Evolutionary conservation across 2,329 filamentous ascomycete species (phyloP).

Genomic region (Xylariaceae sp.): DNA sequence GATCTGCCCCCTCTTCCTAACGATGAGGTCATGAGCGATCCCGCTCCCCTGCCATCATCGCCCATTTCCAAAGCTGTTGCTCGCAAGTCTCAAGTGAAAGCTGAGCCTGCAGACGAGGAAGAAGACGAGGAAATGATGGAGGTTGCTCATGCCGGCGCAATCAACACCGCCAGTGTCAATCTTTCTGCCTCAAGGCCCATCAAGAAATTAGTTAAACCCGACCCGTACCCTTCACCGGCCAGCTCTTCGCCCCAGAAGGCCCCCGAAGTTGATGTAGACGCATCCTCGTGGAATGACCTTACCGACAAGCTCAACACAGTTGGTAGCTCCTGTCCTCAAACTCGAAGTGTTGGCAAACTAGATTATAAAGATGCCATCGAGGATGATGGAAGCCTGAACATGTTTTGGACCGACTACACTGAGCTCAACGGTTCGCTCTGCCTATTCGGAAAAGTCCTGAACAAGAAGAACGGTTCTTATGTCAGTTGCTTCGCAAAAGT

Average conservation of each 20-base stretch:
- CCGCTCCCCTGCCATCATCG: constrained; percentile 68
- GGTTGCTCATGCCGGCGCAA: constrained; percentile 70
- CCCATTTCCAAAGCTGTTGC: constrained; percentile 75
- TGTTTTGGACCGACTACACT: constrained; percentile 97
- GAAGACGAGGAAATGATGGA: constrained; percentile 85
- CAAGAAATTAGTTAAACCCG: constrained; percentile 68
- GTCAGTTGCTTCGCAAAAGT: constrained; percentile 95
- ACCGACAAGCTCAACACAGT: constrained; percentile 82
- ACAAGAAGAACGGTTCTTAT: constrained; percentile 74
- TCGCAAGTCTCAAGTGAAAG: constrained; percentile 57
- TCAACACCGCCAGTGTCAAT: constrained; percentile 72
- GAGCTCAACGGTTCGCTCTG: constrained; percentile 89
- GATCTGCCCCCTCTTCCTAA: constrained; percentile 39
- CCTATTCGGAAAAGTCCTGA: constrained; percentile 91
- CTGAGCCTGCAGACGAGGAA: constrained; percentile 55
- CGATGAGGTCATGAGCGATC: constrained; percentile 77
- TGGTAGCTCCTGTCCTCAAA: constrained; percentile 65
- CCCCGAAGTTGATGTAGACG: constrained; percentile 61
- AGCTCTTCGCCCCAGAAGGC: constrained; percentile 72
- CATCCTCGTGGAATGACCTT: constrained; percentile 83
- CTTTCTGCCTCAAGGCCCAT: constrained; percentile 74
- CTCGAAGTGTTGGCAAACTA: constrained; percentile 70
- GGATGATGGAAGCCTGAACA: constrained; percentile 82
- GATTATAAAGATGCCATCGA: constrained; percentile 84
- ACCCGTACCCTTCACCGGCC: constrained; percentile 64